phyloP scores from a whole-genome alignment of 176 grass and related monocot genomes.

The Bonia amplexicaulis region DNA sequence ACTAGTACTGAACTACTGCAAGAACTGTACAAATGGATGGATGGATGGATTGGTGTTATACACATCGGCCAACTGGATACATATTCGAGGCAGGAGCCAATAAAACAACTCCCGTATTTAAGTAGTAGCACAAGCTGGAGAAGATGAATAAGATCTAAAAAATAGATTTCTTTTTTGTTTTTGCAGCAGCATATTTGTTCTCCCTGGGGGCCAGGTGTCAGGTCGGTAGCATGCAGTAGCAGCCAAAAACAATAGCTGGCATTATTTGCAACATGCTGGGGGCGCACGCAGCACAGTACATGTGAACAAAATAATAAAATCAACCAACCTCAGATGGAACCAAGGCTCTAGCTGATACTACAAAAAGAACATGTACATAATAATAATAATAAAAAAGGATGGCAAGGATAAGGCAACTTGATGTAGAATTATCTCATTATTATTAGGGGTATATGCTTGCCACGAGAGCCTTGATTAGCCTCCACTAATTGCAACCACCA shows the following conservation, averaged over 20 bases:
- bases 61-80: not conserved
- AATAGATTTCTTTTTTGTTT: not conserved
- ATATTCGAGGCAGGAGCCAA: not conserved
- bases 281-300: not conserved
- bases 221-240: conserved; percentile 1
- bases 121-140: not conserved
- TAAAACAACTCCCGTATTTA: not conserved
- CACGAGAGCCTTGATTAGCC: not conserved
- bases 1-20: not conserved
- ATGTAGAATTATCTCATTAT: not conserved
- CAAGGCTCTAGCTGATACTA: not conserved
- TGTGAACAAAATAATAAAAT: not conserved
- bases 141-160: not conserved
- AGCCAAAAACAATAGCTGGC: not conserved
- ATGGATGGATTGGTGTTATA: not conserved
- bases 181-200: not conserved
- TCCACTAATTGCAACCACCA: not conserved
- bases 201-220: conserved; percentile 3
- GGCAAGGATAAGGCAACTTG: not conserved
- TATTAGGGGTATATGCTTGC: not conserved
- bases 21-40: not conserved
- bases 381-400: not conserved
- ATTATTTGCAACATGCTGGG: not conserved
- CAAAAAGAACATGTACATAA: not conserved
- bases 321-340: not conserved